Base-by-base conservation (phyloP, 164 flowering plant genomes). In the Litsea cubeba region DNA sequence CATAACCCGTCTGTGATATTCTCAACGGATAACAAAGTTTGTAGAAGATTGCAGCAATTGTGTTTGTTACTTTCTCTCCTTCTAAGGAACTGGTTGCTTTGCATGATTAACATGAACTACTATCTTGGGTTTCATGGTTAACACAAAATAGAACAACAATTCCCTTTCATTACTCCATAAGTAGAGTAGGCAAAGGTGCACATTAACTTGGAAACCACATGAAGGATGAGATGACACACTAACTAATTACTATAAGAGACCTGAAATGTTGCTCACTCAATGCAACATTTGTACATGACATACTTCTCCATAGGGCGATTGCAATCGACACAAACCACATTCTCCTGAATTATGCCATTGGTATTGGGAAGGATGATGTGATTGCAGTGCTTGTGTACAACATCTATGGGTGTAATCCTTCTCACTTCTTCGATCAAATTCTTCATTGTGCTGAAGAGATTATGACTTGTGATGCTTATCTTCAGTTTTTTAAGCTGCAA, bases 251-350 rank as follows among this genome's bases (percentile, higher is more conserved):
- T 54, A 17, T 54, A 14, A 54, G 60, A 14, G n/a, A 54, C 6
- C 20, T 54, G 20, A 54, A 15, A 14, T 54, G 20, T 1, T 2
- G 7, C 35, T 60, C 40, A 72, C 7, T 72, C 74, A 17, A 15
- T 74, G 80, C 92, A 90, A 85, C 91, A 93, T 25, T 89, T 89
- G 74, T 85, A 90, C 89, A 90, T 85, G 76, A 85, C 72, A n/a
- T 40, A 91, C 92, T 82, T 88, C 90, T 93, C 94, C 96, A 93
- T 91, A n/a, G 0, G 79, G 24, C 83, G 82, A 26, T 86, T 88
- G 75, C 94, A 92, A 80, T 91, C 94, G 0, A 88, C 81, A 68
- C 93, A 91, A 0, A 81, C 81, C 62, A 92, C 80, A 49, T n/a
- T 78, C 72, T 86, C 91, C 1, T 87, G 86, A 10, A 92, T 76